These are phyloP conservation scores for Manihot esculenta DNA, from an alignment of 441 rosid genomes.

Conservation along the genomic window DNA sequence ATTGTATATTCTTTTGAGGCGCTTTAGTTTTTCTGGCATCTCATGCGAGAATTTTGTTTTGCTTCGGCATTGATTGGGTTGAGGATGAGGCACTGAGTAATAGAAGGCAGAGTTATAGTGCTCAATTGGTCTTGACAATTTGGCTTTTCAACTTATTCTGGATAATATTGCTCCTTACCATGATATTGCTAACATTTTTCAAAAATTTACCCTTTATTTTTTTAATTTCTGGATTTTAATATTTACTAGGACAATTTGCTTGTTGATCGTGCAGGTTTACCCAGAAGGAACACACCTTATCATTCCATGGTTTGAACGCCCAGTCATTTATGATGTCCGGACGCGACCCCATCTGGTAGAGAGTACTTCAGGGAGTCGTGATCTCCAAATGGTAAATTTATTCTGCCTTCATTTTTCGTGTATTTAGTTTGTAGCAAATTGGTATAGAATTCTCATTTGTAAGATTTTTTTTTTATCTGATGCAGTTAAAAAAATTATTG, in stretches of 20 bases:
- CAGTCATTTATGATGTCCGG: conserved; percentile 79
- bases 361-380: conserved; percentile 94
- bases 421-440: not conserved
- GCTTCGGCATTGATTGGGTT: not conserved
- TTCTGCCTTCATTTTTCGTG: not conserved
- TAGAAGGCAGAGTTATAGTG: not conserved
- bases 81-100: not conserved
- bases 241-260: not conserved
- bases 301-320: conserved; percentile 90
- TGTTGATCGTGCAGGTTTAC: conserved; percentile 54
- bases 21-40: not conserved
- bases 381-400: conserved; percentile 81
- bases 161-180: no score
- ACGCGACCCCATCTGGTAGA: conserved; percentile 88
- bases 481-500: not conserved
- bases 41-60: not conserved
- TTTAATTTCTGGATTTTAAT: not conserved
- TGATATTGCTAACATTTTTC: not conserved
- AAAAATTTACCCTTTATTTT: not conserved
- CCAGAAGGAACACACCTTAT: conserved; percentile 91
- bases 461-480: not conserved
- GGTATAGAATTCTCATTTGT: not conserved
- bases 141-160: not conserved
- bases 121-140: not conserved
- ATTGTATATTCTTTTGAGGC: not conserved